Evolutionary conservation across 192 early-diverging fungal genomes (phyloP).

Genomic region (Polychytrium aggregatum): DNA sequence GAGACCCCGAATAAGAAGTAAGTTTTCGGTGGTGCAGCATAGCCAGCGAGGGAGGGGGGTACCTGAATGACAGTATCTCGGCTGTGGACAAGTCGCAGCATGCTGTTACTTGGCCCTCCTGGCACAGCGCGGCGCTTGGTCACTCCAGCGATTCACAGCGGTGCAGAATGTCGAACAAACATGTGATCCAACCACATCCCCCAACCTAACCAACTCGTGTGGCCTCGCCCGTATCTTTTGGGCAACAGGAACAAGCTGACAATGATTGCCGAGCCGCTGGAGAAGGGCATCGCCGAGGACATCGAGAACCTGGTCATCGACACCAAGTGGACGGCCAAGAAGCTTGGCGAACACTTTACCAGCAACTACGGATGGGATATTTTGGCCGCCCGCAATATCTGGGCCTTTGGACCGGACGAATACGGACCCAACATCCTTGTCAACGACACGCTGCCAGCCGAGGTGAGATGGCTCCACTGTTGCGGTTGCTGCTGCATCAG

Average conservation of each 20-base stretch:
- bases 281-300: conserved; percentile 82
- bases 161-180: too few relatives aligned
- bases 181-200: too few relatives aligned
- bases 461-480: conserved; percentile 29
- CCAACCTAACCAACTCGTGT: too few relatives aligned
- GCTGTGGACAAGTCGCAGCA: too few relatives aligned
- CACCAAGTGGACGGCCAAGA: conserved; percentile 56
- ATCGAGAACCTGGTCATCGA: conserved; percentile 71
- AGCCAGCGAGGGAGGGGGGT: too few relatives aligned
- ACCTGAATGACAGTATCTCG: background rate
- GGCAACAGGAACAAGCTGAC: conserved; percentile 78
- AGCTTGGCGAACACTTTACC: conserved; percentile 72
- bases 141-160: too few relatives aligned
- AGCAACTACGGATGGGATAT: conserved; percentile 90
- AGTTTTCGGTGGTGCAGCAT: conserved; percentile 1
- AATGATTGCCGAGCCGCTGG: conserved; percentile 90
- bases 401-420: conserved; percentile 96
- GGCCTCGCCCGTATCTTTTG: too few relatives aligned
- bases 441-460: conserved; percentile 91
- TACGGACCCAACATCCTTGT: conserved; percentile 85
- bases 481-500: background rate
- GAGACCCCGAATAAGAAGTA: conserved; percentile 98
- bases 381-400: conserved; percentile 81
- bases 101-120: too few relatives aligned
- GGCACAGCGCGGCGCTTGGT: too few relatives aligned